Conservation (phyloP, 164 flowering plant species). For the Vitis vinifera region ASM3070453v1 NC_081817.1:15693001-15693500, state of each 20-base stretch:
- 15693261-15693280: constrained; percentile 67
- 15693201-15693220: constrained; percentile 24
- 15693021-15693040: constrained; percentile 21
- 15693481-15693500: too few relatives aligned
- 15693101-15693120: constrained; percentile 13
- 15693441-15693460: too few relatives aligned
- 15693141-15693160: constrained; percentile 24
- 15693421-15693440: too few relatives aligned
- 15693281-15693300: constrained; percentile 34
- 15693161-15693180: constrained; percentile 10
- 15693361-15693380: neutral
- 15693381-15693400: too few relatives aligned
- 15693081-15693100: constrained; percentile 16
- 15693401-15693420: too few relatives aligned
- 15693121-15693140: constrained; percentile 25
- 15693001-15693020: constrained; percentile 19
- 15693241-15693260: constrained; percentile 30
- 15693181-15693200: constrained; percentile 15
- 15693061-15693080: constrained; percentile 21
- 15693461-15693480: too few relatives aligned
- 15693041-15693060: constrained; percentile 24
- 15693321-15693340: too few relatives aligned
- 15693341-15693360: neutral
- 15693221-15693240: constrained; percentile 17
- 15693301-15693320: too few relatives aligned